These are phyloP conservation scores for Sclerotinia nivalis DNA, from an alignment of 2,329 filamentous ascomycete species.

Conservation along the genomic window DNA sequence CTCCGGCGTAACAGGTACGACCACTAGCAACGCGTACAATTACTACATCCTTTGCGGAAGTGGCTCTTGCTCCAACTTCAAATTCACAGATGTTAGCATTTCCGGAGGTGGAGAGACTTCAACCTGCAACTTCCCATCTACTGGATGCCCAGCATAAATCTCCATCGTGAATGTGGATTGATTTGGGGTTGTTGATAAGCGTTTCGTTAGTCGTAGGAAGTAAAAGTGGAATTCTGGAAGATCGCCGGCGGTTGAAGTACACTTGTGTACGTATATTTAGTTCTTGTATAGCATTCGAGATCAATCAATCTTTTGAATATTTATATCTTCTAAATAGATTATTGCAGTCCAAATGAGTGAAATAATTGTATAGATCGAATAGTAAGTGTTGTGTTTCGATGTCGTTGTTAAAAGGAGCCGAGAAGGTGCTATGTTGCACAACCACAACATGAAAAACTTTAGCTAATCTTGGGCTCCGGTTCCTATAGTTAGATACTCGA, in stretches of 20 bases:
- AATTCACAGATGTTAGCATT: constrained; percentile 13
- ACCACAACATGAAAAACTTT: background rate
- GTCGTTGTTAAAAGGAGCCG: background rate
- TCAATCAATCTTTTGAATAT: background rate
- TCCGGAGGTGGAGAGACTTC: background rate
- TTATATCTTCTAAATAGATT: background rate
- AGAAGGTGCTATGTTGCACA: background rate
- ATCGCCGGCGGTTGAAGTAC: background rate
- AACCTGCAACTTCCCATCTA: constrained; percentile 8
- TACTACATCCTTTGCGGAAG: constrained; percentile 57
- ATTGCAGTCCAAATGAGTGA: background rate
- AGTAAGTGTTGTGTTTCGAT: background rate
- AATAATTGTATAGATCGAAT: background rate
- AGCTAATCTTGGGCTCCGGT: background rate
- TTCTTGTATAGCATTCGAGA: constrained; percentile 3
- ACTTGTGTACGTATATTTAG: background rate
- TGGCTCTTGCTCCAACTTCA: constrained; percentile 46
- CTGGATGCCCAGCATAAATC: constrained; percentile 7
- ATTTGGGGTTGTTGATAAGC: background rate
- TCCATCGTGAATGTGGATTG: background rate
- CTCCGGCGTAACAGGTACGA: constrained; percentile 46
- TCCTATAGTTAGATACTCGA: no score
- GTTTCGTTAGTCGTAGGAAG: background rate
- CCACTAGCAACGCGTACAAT: constrained; percentile 43
- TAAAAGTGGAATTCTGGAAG: background rate